Evolutionary conservation across 2,329 filamentous ascomycete species (phyloP).

Genomic region (Drechslerella stenobrocha): DNA sequence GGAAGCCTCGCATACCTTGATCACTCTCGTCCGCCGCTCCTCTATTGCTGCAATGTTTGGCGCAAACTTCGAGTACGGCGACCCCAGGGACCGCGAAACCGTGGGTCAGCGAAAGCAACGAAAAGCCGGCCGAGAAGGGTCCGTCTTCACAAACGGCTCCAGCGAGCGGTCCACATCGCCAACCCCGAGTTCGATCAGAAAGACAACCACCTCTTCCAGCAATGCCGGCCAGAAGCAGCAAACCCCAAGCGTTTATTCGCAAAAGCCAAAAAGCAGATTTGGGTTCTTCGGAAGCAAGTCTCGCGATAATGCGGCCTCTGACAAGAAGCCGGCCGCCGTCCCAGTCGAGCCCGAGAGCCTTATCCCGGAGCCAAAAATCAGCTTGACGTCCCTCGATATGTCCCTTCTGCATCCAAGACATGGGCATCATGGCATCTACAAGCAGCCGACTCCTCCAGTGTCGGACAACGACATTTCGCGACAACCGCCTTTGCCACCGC

Average conservation of each 20-base stretch:
- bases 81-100: constrained; percentile 44
- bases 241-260: constrained; percentile 21
- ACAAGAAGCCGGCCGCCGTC: constrained; percentile 31
- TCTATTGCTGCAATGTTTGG: constrained; percentile 33
- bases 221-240: constrained; percentile 24
- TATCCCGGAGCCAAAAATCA: constrained; percentile 37
- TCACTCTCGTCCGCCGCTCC: not conserved
- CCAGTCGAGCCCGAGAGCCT: constrained; percentile 19
- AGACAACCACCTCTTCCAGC: constrained; percentile 32
- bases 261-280: constrained; percentile 37
- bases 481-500: constrained; percentile 41
- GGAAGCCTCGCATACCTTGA: not conserved
- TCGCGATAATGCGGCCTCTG: constrained; percentile 12
- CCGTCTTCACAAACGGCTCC: constrained; percentile 37
- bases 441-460: constrained; percentile 25
- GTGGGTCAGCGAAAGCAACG: constrained; percentile 45
- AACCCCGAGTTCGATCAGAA: constrained; percentile 33
- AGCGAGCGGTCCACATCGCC: constrained; percentile 45
- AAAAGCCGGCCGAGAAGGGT: constrained; percentile 45
- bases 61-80: constrained; percentile 39
- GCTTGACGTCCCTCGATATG: constrained; percentile 27
- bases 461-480: constrained; percentile 38
- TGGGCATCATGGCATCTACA: constrained; percentile 16
- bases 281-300: constrained; percentile 40
- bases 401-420: constrained; percentile 26